Evolutionary conservation across 805 yeast genomes (phyloP), one percentile per base, ranked within the genome.

Genomic region (Candida qinlingensis): DNA sequence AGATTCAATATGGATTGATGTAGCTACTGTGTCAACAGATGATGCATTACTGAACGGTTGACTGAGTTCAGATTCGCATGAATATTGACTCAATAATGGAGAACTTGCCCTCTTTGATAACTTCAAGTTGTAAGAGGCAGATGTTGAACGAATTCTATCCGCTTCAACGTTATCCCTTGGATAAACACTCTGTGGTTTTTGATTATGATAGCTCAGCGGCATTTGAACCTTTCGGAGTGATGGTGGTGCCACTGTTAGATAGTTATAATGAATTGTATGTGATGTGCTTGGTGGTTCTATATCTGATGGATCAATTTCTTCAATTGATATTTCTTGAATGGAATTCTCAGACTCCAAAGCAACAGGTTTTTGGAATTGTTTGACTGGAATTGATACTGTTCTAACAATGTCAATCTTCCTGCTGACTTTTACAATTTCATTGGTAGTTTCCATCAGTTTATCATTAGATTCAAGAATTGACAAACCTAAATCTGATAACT

Each of bases 1-100:
- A 7, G 41, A 30, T 37, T 12, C 28, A 29, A n/a, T n/a, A 12
- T n/a, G 7, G 12, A 45, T 25, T 3, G 48, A 47, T 3, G 60
- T 51, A 4, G 44, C 53, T 26, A 37, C 44, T 1, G 59, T 59
- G 5, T 34, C 42, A 0, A 46, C 43, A 13, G 54, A 40, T 2
- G 56, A 52, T 10, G 48, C 43, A 4, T 41, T 42, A 13, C 60
- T 54, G 45, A 58, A 60, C 11, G 54, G 55, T 36, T 55, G 59
- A 56, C 62, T 58, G 6, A 57, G 12, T 33, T 50, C 60, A 10
- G 64, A 55, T 11, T 57, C 58, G 37, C 60, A 52, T 33, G 62
- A 59, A 6, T 62, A 55, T 10, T 59, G 59, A 37, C 61, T 56
- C 28, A 51, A 7, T 12, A 50, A 9, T 39, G 59, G 59, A 2